Conservation (phyloP, 1,284 basidiomycete species). For the Malassezia equina region DNA sequence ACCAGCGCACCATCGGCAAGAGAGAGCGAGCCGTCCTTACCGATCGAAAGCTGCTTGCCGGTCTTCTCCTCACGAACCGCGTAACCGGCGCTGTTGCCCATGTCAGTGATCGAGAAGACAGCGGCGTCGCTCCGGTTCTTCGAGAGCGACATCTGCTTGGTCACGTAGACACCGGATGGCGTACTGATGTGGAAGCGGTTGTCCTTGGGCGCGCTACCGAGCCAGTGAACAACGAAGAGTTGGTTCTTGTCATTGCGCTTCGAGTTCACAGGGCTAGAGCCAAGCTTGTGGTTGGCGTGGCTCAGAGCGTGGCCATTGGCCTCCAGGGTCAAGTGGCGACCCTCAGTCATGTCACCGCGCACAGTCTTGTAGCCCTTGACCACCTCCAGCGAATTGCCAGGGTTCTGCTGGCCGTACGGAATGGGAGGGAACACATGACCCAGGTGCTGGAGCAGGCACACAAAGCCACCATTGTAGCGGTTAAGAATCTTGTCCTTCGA, state of each 20-base stretch:
- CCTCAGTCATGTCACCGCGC: conserved; percentile 27
- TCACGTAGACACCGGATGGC: conserved; percentile 3
- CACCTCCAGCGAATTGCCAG: conserved; percentile 13
- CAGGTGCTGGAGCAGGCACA: conserved; percentile 18
- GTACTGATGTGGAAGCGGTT: conserved; percentile 4
- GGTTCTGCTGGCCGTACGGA: conserved; percentile 12
- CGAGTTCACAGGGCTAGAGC: background rate
- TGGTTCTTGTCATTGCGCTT: conserved; percentile 3
- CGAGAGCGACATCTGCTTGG: conserved; percentile 1
- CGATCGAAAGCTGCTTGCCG: background rate
- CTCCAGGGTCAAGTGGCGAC: conserved; percentile 25
- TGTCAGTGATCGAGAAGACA: conserved; percentile 7
- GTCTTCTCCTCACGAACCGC: background rate
- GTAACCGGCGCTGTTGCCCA: conserved; percentile 17
- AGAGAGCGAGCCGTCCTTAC: background rate
- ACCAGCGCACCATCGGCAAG: background rate
- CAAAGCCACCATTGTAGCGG: conserved; percentile 19
- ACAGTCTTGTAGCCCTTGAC: conserved; percentile 23
- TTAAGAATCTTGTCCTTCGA: conserved; percentile 15
- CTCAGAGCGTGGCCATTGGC: conserved; percentile 17
- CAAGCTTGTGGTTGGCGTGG: conserved; percentile 1
- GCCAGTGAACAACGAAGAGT: conserved; percentile 12
- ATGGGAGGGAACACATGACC: background rate
- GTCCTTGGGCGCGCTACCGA: conserved; percentile 1
- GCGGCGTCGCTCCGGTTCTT: conserved; percentile 9